Percentiles rank a stretch among this genome's conserved stretches.
Evolutionary conservation across 1,139 yeast species (phyloP).

Genomic region (Pneumocystis canis): DNA sequence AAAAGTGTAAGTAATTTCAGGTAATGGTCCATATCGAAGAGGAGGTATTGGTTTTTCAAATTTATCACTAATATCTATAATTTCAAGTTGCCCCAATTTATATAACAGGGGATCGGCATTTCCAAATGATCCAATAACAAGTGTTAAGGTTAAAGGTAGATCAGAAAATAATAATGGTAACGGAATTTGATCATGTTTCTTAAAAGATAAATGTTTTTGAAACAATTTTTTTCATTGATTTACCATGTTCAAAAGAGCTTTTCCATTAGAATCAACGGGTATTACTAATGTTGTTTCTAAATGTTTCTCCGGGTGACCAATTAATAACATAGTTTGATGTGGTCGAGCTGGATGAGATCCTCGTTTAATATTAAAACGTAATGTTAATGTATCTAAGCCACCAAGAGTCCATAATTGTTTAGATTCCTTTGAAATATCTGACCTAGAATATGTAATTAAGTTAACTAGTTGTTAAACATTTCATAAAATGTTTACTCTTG

Average conservation of each 20-base stretch:
- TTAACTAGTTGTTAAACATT: too few species aligned
- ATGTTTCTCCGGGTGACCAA: conserved; percentile 2
- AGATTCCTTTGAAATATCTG: neutral
- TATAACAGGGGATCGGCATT: conserved; percentile 2
- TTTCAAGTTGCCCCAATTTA: conserved; percentile 1
- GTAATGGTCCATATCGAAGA: conserved; percentile 2
- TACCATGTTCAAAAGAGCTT: neutral
- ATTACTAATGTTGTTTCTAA: conserved; percentile 5
- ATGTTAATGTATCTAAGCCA: neutral
- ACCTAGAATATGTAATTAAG: neutral
- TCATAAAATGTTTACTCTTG: neutral
- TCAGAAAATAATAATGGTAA: conserved; percentile 1
- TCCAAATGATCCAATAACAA: conserved; percentile 10
- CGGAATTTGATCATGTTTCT: conserved; percentile 2
- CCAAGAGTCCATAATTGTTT: neutral
- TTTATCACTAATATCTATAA: neutral
- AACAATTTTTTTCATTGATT: too few species aligned
- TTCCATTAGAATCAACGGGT: conserved; percentile 6
- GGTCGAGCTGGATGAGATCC: neutral
- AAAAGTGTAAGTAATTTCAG: conserved; percentile 8
- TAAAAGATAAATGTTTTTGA: too few species aligned
- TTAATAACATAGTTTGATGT: conserved; percentile 9
- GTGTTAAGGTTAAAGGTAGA: conserved; percentile 4
- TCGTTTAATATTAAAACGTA: neutral
- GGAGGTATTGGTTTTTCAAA: conserved; percentile 2